A percentile compares a stretch with the other conserved stretches of the same genome.
Conservation (phyloP, 768 basidiomycete species). For the Tricholoma hemisulphureum region DNA sequence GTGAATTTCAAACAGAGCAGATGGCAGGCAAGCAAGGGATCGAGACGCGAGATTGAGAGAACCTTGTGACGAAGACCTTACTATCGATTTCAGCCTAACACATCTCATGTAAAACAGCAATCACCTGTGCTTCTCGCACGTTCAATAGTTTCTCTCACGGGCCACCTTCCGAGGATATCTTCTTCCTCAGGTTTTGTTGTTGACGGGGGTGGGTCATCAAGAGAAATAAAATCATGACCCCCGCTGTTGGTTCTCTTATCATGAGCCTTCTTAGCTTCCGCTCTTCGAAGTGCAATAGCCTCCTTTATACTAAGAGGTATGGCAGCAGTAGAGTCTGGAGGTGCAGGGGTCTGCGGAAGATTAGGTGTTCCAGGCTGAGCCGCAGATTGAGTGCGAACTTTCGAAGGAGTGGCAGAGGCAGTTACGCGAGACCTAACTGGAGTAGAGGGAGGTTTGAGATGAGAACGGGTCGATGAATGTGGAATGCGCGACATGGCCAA, state of each 20-base stretch:
- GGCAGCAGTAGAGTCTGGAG: conserved; percentile 4
- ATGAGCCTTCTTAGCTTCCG: conserved; percentile 69
- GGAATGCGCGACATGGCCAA: conserved; percentile 36
- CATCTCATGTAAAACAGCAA: conserved; percentile 22
- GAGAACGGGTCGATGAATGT: conserved; percentile 27
- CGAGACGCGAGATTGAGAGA: conserved; percentile 75
- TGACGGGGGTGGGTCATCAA: conserved; percentile 51
- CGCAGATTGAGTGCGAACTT: conserved; percentile 20
- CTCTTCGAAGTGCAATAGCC: conserved; percentile 74
- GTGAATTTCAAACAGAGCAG: conserved; percentile 77
- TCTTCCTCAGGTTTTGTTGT: conserved; percentile 40
- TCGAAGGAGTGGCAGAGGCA: conserved; percentile 12
- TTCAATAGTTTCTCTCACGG: conserved; percentile 73
- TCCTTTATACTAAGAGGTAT: conserved; percentile 60
- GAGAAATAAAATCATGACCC: conserved; percentile 35
- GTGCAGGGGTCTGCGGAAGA: conserved; percentile 9
- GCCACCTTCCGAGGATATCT: conserved; percentile 61
- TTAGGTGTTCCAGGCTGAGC: conserved; percentile 23
- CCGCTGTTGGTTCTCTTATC: conserved; percentile 24
- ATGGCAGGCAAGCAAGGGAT: conserved; percentile 69
- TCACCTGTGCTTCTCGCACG: conserved; percentile 76
- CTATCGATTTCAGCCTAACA: conserved; percentile 45
- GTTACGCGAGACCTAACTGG: conserved; percentile 17
- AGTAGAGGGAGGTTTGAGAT: conserved; percentile 28
- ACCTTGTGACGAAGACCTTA: conserved; percentile 50